These are phyloP conservation scores for Phaffia rhodozyma DNA, from an alignment of 1,284 basidiomycete genomes.

Conservation along the genomic window DNA sequence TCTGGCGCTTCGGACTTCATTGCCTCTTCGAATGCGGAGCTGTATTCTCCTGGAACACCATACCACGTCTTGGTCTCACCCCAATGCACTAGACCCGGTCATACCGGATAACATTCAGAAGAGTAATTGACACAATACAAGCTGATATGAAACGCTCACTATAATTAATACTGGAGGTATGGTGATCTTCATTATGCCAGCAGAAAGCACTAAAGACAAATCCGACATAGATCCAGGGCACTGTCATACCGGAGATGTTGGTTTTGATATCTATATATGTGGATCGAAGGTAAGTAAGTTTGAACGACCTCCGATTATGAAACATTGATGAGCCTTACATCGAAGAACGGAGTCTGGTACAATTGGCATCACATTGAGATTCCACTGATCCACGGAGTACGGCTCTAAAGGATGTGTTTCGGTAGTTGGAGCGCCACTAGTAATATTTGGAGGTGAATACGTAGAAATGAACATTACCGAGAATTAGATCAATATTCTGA, in stretches of 20 bases:
- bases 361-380: slow-evolving; percentile 94
- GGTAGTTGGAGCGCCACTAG: slow-evolving; percentile 82
- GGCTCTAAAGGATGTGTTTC: slow-evolving; percentile 80
- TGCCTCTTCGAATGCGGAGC: slow-evolving; percentile 90
- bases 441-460: background rate
- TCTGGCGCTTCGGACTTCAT: slow-evolving; percentile 93
- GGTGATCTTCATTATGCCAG: slow-evolving; percentile 99
- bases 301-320: background rate
- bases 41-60: slow-evolving; percentile 86
- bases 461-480: slow-evolving; percentile 16
- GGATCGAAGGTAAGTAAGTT: slow-evolving; percentile 20
- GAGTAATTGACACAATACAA: slow-evolving; percentile 16
- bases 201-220: slow-evolving; percentile 99
- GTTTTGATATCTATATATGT: slow-evolving; percentile 71
- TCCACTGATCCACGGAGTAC: slow-evolving; percentile 90
- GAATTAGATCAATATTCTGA: no score
- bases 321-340: background rate
- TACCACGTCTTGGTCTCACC: slow-evolving; percentile 99
- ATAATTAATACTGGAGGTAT: slow-evolving; percentile 91
- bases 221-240: slow-evolving; percentile 98
- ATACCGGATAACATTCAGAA: slow-evolving; percentile 24
- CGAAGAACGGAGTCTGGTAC: slow-evolving; percentile 70
- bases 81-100: slow-evolving; percentile 69
- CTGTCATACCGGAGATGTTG: slow-evolving; percentile 99
- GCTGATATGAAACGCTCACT: slow-evolving; percentile 45